Conservation (phyloP, 1,284 basidiomycete genomes). For the Rhodotorula sp. region DNA sequence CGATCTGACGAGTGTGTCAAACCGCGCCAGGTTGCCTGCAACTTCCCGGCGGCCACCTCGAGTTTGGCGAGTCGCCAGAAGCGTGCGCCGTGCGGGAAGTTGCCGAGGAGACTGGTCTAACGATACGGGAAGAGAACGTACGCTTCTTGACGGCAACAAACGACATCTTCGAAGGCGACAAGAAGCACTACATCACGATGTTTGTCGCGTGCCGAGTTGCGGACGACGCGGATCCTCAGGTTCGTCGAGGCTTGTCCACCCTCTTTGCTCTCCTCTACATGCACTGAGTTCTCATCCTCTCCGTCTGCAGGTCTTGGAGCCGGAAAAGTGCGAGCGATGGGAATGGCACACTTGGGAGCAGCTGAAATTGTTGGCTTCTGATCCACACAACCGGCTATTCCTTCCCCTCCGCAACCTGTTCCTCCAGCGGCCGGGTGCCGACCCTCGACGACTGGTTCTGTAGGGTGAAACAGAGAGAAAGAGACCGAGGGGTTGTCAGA, state of each 20-base stretch:
- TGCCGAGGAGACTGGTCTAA: constrained; percentile 46
- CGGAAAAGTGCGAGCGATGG: constrained; percentile 46
- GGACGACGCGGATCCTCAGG: constrained; percentile 14
- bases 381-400: constrained; percentile 30
- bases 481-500: too few species aligned
- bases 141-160: constrained; percentile 37
- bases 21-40: constrained; percentile 26
- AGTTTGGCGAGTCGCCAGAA: constrained; percentile 45
- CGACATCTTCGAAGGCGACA: constrained; percentile 22
- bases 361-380: constrained; percentile 32
- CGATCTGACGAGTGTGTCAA: background rate
- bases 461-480: too few species aligned
- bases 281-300: background rate
- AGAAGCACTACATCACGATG: constrained; percentile 47
- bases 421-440: constrained; percentile 13
- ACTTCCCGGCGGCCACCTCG: constrained; percentile 48
- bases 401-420: constrained; percentile 30
- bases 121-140: constrained; percentile 36
- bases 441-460: background rate
- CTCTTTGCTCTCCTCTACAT: background rate
- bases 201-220: constrained; percentile 42
- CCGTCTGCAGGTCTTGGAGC: constrained; percentile 42
- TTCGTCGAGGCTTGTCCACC: background rate
- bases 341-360: constrained; percentile 41
- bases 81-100: constrained; percentile 46